phyloP scores from a whole-genome alignment of 78 protist species.

The Thecamonas trahens region DNA sequence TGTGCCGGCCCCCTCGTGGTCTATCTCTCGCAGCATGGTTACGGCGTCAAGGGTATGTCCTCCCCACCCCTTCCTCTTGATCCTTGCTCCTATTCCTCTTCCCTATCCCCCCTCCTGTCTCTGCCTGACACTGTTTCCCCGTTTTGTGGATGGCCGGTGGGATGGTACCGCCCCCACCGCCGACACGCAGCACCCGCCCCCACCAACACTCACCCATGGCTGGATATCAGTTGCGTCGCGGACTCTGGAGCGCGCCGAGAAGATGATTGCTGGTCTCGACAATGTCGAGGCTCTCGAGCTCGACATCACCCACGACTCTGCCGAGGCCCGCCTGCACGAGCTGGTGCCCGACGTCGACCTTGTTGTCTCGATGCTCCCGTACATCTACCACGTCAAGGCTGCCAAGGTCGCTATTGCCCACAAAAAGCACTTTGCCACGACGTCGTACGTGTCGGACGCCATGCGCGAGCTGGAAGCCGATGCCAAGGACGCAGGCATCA shows the following conservation, averaged over 20 bases:
- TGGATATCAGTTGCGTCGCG: too few relatives aligned
- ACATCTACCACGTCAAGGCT: slow-evolving; percentile 17
- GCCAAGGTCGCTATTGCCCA: slow-evolving; percentile 4
- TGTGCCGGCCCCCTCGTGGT: too few relatives aligned
- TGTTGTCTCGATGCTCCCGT: slow-evolving; percentile 29
- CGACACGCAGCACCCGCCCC: too few relatives aligned
- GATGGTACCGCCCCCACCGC: too few relatives aligned
- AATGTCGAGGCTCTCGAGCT: neutral
- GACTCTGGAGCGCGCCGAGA: neutral
- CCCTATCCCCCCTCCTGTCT: too few relatives aligned
- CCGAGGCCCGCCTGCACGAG: neutral
- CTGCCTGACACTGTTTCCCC: too few relatives aligned
- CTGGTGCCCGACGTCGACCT: slow-evolving; percentile 11
- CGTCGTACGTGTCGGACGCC: slow-evolving; percentile 27
- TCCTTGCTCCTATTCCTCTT: too few relatives aligned
- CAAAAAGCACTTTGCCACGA: slow-evolving; percentile 30
- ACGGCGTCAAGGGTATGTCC: too few relatives aligned
- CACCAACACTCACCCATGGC: too few relatives aligned
- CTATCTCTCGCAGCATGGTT: too few relatives aligned
- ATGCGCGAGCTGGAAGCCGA: slow-evolving; percentile 11
- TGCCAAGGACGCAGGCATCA: neutral
- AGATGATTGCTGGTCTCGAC: neutral
- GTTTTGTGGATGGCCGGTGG: too few relatives aligned
- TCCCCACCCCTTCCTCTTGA: too few relatives aligned
- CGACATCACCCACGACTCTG: slow-evolving; percentile 6